Evolutionary conservation across 148 eudicot species (phyloP), one percentile per base, ranked within the genome.

Genomic region (Rheum nobile): DNA sequence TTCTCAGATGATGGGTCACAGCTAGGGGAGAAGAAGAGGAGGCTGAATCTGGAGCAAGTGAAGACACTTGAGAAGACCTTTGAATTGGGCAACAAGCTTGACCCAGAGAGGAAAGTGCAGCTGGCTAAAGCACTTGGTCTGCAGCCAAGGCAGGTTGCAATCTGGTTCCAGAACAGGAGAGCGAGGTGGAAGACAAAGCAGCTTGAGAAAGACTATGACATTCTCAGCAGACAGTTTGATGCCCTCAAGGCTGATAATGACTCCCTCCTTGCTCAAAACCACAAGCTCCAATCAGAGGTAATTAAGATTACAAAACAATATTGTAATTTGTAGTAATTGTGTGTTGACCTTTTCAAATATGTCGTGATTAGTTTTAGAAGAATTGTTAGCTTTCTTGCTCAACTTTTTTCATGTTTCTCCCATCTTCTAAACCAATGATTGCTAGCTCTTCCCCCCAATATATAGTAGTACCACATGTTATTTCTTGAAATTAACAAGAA

Each of bases 171-270:
- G 71, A 95, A 95, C 37, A 79, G 97, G 47, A 85, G 98, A 75
- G 98, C 98, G 0, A 82, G 97, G 39, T 95, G 98, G 97, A 95
- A 94, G 76, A 94, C 98, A 1, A 94, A 94, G 83, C 98, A 91
- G 69, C 74, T 94, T 35, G 98, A 94, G 83, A 95, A 85, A 76
- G 98, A 95, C 78, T 95, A 91, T 83, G 89, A 91, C 7, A 26
- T 84, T 46, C 88, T 95, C 57, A 95, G 90, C 83, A 75, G 85
- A 80, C 93, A 91, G 80, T 95, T 88, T 83, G 98, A 95, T 55
- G 84, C 86, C 13, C 72, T 95, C 68, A 91, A 91, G 39, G 89
- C 92, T 74, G 96, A 90, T 55, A 91, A 88, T 82, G 96, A 91
- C 41, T 81, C 92, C 42, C 96, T 91, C 26, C 88, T 71, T 26